phyloP scores from a whole-genome alignment of 495 filamentous ascomycete species.

The Penicillium steckii region DNA sequence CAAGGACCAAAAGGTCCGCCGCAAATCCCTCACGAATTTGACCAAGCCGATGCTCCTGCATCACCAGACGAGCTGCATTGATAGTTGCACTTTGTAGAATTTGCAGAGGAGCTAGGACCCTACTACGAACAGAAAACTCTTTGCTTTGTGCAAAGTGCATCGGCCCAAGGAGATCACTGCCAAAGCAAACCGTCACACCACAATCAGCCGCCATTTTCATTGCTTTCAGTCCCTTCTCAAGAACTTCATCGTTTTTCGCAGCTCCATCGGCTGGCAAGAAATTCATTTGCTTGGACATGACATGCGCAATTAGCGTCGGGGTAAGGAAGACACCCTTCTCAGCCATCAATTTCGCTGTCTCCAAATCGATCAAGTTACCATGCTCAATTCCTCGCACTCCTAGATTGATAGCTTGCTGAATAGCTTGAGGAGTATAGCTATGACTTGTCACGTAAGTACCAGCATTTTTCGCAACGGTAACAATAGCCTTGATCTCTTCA shows the following conservation, averaged over 20 bases:
- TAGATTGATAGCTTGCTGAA: slow-evolving; percentile 51
- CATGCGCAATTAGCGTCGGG: slow-evolving; percentile 53
- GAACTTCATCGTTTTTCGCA: slow-evolving; percentile 48
- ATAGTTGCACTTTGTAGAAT: slow-evolving; percentile 52
- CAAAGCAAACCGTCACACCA: slow-evolving; percentile 53
- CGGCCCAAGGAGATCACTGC: slow-evolving; percentile 53
- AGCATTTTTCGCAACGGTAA: slow-evolving; percentile 39
- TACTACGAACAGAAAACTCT: slow-evolving; percentile 47
- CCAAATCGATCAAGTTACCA: slow-evolving; percentile 51
- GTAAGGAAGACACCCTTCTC: slow-evolving; percentile 46
- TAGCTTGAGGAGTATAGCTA: slow-evolving; percentile 49
- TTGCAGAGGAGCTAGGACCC: slow-evolving; percentile 38
- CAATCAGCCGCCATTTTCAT: slow-evolving; percentile 46
- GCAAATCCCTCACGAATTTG: slow-evolving; percentile 37
- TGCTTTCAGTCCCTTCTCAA: slow-evolving; percentile 41
- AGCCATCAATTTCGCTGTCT: slow-evolving; percentile 47
- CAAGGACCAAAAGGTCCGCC: slow-evolving; percentile 44
- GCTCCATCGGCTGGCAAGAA: slow-evolving; percentile 40
- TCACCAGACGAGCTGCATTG: slow-evolving; percentile 44
- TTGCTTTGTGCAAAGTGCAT: slow-evolving; percentile 45
- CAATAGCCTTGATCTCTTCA: slow-evolving; percentile 52
- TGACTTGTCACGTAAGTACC: slow-evolving; percentile 56
- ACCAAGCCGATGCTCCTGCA: slow-evolving; percentile 41
- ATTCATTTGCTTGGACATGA: slow-evolving; percentile 38
- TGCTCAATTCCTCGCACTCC: slow-evolving; percentile 57